phyloP scores from a whole-genome alignment of 805 yeast species.

The Wickerhamomyces queroliae region DNA sequence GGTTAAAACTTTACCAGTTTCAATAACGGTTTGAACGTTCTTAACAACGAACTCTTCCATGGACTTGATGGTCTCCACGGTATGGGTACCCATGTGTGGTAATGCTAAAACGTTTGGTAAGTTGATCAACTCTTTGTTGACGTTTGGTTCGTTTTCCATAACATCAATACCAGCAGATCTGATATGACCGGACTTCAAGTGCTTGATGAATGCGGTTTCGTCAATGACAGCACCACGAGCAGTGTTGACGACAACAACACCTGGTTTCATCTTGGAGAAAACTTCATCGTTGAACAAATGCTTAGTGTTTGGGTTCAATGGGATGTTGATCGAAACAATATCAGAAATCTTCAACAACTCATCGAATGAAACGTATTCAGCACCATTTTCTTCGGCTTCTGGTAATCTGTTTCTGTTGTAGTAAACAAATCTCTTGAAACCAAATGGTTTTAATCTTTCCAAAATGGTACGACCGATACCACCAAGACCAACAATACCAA shows the following conservation, averaged over 20 bases:
- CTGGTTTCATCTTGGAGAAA: constrained; percentile 68
- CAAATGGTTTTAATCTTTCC: constrained; percentile 69
- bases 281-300: constrained; percentile 61
- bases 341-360: constrained; percentile 61
- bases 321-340: constrained; percentile 69
- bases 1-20: constrained; percentile 62
- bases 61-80: constrained; percentile 63
- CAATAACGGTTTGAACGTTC: constrained; percentile 55
- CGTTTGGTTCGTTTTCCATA: constrained; percentile 68
- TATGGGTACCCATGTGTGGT: constrained; percentile 88
- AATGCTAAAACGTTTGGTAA: constrained; percentile 68
- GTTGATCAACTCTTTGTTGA: constrained; percentile 52
- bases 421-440: constrained; percentile 64
- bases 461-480: constrained; percentile 84
- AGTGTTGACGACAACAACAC: constrained; percentile 71
- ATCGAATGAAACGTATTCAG: constrained; percentile 68
- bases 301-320: constrained; percentile 65
- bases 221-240: constrained; percentile 85
- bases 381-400: constrained; percentile 56
- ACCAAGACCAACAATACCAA: constrained; percentile 85
- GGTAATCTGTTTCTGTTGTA: constrained; percentile 61
- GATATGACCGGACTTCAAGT: constrained; percentile 57
- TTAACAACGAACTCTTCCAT: constrained; percentile 79
- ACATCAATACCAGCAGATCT: constrained; percentile 72
- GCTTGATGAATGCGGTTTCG: constrained; percentile 50